Conservation (phyloP, 2,329 filamentous ascomycete species). For the Talaromyces verruculosus region DNA sequence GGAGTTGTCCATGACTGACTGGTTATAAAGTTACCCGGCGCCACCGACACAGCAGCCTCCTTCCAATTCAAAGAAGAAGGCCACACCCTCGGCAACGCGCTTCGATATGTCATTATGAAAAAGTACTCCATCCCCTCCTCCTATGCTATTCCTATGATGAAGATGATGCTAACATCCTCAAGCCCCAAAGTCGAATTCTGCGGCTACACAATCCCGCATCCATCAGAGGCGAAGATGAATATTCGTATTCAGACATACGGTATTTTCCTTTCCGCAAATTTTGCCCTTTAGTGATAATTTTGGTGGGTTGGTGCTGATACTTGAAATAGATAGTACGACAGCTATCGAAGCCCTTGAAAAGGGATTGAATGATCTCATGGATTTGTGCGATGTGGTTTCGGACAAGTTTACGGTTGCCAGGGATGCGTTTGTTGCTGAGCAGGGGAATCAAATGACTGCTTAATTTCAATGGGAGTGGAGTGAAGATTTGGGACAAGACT, state of each 20-base stretch:
- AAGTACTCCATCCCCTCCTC: slow-evolving; percentile 61
- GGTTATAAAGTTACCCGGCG: slow-evolving; percentile 69
- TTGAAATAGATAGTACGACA: slow-evolving; percentile 62
- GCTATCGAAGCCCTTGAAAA: slow-evolving; percentile 87
- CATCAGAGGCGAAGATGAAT: slow-evolving; percentile 95
- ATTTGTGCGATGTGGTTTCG: slow-evolving; percentile 89
- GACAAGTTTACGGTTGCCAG: slow-evolving; percentile 77
- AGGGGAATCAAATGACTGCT: slow-evolving; percentile 37
- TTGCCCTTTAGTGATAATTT: neutral
- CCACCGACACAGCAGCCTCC: slow-evolving; percentile 80
- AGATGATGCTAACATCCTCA: slow-evolving; percentile 20
- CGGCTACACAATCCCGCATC: slow-evolving; percentile 96
- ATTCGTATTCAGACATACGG: slow-evolving; percentile 95
- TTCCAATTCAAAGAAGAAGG: slow-evolving; percentile 94
- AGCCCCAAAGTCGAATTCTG: slow-evolving; percentile 97
- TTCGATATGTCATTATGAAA: slow-evolving; percentile 97
- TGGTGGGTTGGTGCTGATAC: neutral
- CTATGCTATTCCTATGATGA: neutral
- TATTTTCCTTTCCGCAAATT: slow-evolving; percentile 40
- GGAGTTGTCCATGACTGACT: neutral
- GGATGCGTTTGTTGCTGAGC: slow-evolving; percentile 56
- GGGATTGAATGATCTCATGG: slow-evolving; percentile 82
- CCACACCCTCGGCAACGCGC: slow-evolving; percentile 90
- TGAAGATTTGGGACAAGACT: neutral
- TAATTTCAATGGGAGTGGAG: slow-evolving; percentile 17